Conservation (phyloP, 768 basidiomycete genomes). For the Tephrocybe sp. region DNA sequence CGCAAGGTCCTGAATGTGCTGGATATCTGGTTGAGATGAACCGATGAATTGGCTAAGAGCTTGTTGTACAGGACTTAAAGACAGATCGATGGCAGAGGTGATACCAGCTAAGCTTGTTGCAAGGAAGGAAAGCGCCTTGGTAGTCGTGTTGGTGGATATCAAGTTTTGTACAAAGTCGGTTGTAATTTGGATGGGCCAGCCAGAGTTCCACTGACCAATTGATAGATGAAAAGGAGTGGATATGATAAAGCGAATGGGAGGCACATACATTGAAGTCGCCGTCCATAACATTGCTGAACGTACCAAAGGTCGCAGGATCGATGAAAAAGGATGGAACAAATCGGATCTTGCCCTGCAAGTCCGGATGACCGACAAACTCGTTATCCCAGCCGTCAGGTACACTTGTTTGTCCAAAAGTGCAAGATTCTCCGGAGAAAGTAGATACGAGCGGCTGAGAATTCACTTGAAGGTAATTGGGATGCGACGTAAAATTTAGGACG, state of each 20-base stretch:
- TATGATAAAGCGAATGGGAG: slow-evolving; percentile 6
- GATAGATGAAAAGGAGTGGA: slow-evolving; percentile 5
- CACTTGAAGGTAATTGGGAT: slow-evolving; percentile 59
- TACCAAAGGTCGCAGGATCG: slow-evolving; percentile 46
- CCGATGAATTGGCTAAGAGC: slow-evolving; percentile 27
- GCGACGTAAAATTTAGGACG: slow-evolving; percentile 50
- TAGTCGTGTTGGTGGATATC: not conserved
- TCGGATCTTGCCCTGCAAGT: slow-evolving; percentile 48
- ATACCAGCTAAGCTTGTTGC: slow-evolving; percentile 12
- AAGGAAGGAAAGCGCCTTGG: slow-evolving; percentile 18
- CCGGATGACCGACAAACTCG: slow-evolving; percentile 49
- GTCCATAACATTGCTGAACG: slow-evolving; percentile 49
- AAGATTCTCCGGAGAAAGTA: slow-evolving; percentile 71
- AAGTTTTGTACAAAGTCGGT: slow-evolving; percentile 31
- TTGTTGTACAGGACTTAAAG: slow-evolving; percentile 5
- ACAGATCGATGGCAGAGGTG: not conserved
- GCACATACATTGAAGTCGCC: slow-evolving; percentile 59
- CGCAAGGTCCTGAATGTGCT: slow-evolving; percentile 49
- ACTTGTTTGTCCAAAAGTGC: slow-evolving; percentile 60
- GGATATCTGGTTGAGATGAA: slow-evolving; percentile 49
- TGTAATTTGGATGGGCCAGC: slow-evolving; percentile 71
- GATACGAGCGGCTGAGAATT: slow-evolving; percentile 55
- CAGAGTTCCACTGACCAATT: slow-evolving; percentile 84
- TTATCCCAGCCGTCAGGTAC: slow-evolving; percentile 55
- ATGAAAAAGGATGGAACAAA: slow-evolving; percentile 76